Base-by-base conservation (phyloP, 164 flowering plant species). In the Litsea cubeba region DNA sequence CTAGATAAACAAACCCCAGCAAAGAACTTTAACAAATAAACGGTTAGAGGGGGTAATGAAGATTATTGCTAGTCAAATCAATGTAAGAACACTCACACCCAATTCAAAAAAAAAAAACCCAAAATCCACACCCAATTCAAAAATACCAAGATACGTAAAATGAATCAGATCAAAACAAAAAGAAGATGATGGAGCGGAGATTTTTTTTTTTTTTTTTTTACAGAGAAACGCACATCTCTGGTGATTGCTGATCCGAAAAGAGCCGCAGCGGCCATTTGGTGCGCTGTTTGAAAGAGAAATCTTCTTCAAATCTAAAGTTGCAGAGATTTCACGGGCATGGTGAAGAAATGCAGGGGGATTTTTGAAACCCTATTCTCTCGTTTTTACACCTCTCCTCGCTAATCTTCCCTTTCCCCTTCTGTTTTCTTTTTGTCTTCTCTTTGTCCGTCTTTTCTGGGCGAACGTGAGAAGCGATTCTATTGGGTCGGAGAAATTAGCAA, bases 221-320 rank as follows among this genome's bases (percentile, higher is more conserved):
- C 24, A 25, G 26, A 23, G 17, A 25, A 64, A 60, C 63, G n/a
- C 17, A 64, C 67, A 3, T 64, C 67, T 25, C 35, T 23, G 67
- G 67, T 23, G 17, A 64, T 25, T 25, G 67, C 15, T 25, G 67
- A 64, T 64, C 67, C 67, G 67, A 32, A 65, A 60, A 23, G 62
- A 63, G 62, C 49, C 28, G 12, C 28, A 49, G 25, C 30, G 62
- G 46, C 71, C 67, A 64, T 64, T 64, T 7, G 30, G 25, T 24
- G 6, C 5, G 0, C 35, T 30, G 35, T 30, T 30, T 7, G 46
- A 40, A 40, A 40, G 46, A 40, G 46, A 8, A 40, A 8, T 40
- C 46, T 8, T 8, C 46, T 40, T 40, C 46, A 5, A 40, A 40
- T 40, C 8, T 40, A 40, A 6, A 40, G 11, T 40, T 5, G 8